These are phyloP conservation scores for Penicillium sp. DNA, from an alignment of 2,329 filamentous ascomycete species.

Conservation along the genomic window DNA sequence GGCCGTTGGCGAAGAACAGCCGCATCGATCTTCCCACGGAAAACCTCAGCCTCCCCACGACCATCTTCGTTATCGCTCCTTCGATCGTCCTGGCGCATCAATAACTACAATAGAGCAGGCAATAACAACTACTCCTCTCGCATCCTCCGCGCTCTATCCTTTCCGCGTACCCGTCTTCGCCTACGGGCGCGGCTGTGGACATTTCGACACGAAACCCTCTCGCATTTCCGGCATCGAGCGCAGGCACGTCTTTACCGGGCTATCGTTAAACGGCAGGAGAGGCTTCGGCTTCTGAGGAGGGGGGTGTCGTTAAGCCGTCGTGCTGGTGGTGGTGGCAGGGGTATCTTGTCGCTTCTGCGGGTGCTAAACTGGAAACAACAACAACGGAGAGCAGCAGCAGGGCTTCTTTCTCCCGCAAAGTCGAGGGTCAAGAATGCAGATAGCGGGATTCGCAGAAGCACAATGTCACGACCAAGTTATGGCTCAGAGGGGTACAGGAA, in stretches of 20 bases:
- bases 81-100: conserved; percentile 5
- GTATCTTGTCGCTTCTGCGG: conserved; percentile 34
- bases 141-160: conserved; percentile 57
- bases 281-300: conserved; percentile 1
- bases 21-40: conserved; percentile 6
- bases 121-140: conserved; percentile 34
- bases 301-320: neutral
- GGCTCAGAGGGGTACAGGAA: conserved; percentile 2
- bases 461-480: conserved; percentile 23
- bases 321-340: conserved; percentile 41
- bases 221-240: conserved; percentile 63
- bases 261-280: conserved; percentile 56
- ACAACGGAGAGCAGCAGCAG: conserved; percentile 12
- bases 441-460: neutral
- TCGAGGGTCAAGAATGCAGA: conserved; percentile 15
- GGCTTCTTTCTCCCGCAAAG: conserved; percentile 1
- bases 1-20: conserved; percentile 12
- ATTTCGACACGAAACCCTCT: conserved; percentile 72
- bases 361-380: conserved; percentile 7
- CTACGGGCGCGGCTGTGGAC: conserved; percentile 63
- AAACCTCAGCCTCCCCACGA: neutral
- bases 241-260: conserved; percentile 76
- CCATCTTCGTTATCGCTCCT: neutral
- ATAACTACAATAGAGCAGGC: neutral
- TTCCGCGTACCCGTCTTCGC: conserved; percentile 61